Evolutionary conservation across 306 rosid genomes (phyloP), one percentile per base, ranked within the genome.

Genomic region (Sophora flavescens): DNA sequence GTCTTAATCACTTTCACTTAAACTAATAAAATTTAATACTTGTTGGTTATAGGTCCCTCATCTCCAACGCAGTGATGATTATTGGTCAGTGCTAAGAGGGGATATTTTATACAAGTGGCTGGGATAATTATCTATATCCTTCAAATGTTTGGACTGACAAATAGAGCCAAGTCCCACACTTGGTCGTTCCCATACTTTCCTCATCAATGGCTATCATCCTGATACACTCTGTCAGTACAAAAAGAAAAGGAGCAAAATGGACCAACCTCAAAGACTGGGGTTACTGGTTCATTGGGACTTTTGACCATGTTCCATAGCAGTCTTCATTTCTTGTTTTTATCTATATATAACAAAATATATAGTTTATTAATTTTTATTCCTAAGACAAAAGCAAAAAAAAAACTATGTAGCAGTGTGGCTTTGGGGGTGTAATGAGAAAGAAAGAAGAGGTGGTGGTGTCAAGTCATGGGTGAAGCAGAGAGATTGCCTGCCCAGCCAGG

Each of bases 181-280:
- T 72, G 74, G 82, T 71, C 80, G 75, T 78, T 81, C 88, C 84
- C 85, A 72, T 83, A 59, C 88, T 84, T 86, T 81, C 85, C 57
- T 79, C 85, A 83, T 87, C 83, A 74, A 84, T 79, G 70, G 66
- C 33, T 63, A 80, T 80, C 66, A 77, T 74, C 84, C 89, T 84
- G 80, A 75, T 82, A 75, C 78, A 66, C 83, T 82, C 87, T 83
- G 91, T 91, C 97, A 84, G 89, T 84, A 84, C 80, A 78, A 91
- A 91, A 91, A 89, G 89, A 76, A 88, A 89, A 87, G 80, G 74
- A 80, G 61, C 38, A 80, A 86, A 81, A 89, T 81, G 89, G 87
- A 86, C 92, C 92, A 82, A 86, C 88, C 81, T 83, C 74, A 74
- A 74, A 87, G 84, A 60, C 84, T 75, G 78, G 83, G 85, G 84